A percentile compares a stretch with the other conserved stretches of the same genome.
These are phyloP conservation scores for Oenanthe javanica DNA, from an alignment of 140 eudicot species.

Conservation along the genomic window DNA sequence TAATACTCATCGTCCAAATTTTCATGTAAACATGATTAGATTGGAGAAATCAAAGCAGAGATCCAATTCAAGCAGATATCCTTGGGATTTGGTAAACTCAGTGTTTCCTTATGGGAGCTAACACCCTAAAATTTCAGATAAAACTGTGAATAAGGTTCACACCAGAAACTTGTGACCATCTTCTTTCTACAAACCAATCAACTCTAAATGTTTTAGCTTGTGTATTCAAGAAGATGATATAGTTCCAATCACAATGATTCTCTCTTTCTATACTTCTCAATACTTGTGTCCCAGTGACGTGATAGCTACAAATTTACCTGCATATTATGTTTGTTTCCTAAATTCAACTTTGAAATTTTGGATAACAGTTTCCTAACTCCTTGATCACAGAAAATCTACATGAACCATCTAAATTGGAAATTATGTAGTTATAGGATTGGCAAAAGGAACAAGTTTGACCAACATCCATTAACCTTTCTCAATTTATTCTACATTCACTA, in stretches of 20 bases:
- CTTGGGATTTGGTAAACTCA: conserved; percentile 57
- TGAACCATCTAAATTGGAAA: background rate
- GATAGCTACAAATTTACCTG: background rate
- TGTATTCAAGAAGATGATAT: background rate
- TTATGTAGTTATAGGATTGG: background rate
- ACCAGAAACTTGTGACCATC: background rate
- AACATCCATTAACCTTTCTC: too few relatives aligned
- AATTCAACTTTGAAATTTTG: background rate
- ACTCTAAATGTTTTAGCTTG: background rate
- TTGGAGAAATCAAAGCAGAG: conserved; percentile 61
- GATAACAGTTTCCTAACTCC: background rate
- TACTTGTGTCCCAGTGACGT: background rate
- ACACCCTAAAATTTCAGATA: background rate
- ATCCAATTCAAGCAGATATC: conserved; percentile 62
- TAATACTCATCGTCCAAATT: conserved; percentile 79
- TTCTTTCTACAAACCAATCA: background rate
- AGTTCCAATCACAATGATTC: background rate
- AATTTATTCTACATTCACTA: too few relatives aligned
- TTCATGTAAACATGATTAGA: conserved; percentile 95
- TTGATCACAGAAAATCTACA: background rate
- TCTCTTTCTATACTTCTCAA: background rate
- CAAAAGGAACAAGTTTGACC: background rate
- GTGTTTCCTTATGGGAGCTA: background rate
- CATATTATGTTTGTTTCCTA: background rate
- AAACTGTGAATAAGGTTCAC: conserved; percentile 2